Percentiles rank a stretch among this genome's conserved stretches.
Conservation (phyloP, 108 stramenopile genomes). For the Licmophora abbreviata region DNA sequence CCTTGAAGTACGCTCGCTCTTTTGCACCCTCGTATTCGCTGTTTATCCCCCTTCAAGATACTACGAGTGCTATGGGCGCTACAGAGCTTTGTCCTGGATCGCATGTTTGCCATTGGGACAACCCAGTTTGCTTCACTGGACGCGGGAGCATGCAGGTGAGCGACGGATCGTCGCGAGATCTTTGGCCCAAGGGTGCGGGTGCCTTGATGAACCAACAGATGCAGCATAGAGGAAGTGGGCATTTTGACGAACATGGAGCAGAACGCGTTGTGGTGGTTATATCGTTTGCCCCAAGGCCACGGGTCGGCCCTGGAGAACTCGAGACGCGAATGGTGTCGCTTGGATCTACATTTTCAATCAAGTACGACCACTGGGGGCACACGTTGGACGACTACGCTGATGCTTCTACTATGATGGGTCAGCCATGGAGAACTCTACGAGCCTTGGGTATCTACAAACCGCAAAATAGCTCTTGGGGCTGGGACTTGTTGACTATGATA, state of each 20-base stretch:
- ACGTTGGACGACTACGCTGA: constrained; percentile 43
- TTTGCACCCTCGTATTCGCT: constrained; percentile 45
- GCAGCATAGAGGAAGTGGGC: constrained; percentile 40
- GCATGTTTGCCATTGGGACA: constrained; percentile 2
- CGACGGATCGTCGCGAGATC: not conserved
- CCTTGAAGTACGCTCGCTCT: constrained; percentile 20
- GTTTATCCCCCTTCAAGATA: constrained; percentile 49
- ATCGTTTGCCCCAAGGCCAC: constrained; percentile 55
- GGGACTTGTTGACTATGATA: constrained; percentile 16
- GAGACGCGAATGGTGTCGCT: constrained; percentile 33
- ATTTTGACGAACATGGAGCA: constrained; percentile 25
- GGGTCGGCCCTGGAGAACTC: constrained; percentile 6
- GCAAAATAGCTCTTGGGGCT: constrained; percentile 19
- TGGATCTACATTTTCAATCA: constrained; percentile 40
- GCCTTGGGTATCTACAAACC: constrained; percentile 1
- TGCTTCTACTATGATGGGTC: constrained; percentile 2
- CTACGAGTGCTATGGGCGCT: constrained; percentile 53
- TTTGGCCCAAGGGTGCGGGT: constrained; percentile 26
- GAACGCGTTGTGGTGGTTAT: constrained; percentile 46
- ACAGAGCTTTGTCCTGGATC: constrained; percentile 51
- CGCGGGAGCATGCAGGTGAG: too few species aligned
- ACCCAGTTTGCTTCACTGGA: constrained; percentile 2
- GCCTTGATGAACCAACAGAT: constrained; percentile 53
- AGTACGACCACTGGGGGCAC: constrained; percentile 48
- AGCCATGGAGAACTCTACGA: not conserved